Percentiles rank a stretch among this genome's conserved stretches.
Conservation (phyloP, 495 filamentous ascomycete genomes). For the Barbatosphaeria neglecta region DNA sequence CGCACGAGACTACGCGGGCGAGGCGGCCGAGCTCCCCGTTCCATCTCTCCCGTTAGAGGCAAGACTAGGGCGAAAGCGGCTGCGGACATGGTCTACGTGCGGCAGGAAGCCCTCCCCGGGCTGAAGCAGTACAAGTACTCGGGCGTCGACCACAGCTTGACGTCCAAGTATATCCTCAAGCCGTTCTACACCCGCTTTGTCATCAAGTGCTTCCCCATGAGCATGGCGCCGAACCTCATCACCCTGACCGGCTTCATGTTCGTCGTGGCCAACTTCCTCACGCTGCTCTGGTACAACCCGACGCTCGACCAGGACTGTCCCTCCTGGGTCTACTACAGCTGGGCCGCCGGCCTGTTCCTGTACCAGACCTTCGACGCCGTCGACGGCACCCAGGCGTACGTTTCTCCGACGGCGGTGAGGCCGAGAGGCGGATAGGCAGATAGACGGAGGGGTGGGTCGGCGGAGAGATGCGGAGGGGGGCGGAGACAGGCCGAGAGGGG, state of each 20-base stretch:
- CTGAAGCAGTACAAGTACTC: slow-evolving; percentile 88
- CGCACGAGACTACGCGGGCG: too few species aligned
- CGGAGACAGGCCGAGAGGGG: not conserved
- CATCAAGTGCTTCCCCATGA: slow-evolving; percentile 88
- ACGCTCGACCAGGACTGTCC: slow-evolving; percentile 88
- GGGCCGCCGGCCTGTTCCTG: slow-evolving; percentile 79
- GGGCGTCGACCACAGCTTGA: slow-evolving; percentile 74
- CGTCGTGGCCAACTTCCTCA: slow-evolving; percentile 82
- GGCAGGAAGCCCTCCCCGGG: slow-evolving; percentile 78
- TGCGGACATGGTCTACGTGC: slow-evolving; percentile 63
- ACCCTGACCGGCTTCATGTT: slow-evolving; percentile 87
- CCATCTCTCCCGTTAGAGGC: too few species aligned
- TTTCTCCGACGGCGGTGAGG: too few species aligned
- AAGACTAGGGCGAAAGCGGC: too few species aligned
- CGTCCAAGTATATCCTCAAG: slow-evolving; percentile 86
- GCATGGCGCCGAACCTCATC: slow-evolving; percentile 80
- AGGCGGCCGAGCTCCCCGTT: too few species aligned
- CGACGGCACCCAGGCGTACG: slow-evolving; percentile 85
- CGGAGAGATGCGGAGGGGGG: not conserved
- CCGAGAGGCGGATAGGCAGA: too few species aligned
- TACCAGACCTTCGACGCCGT: slow-evolving; percentile 99
- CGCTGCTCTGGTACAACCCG: slow-evolving; percentile 94
- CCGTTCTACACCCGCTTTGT: slow-evolving; percentile 94
- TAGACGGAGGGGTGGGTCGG: not conserved
- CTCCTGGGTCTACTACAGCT: slow-evolving; percentile 84